Evolutionary conservation across 2,329 filamentous ascomycete genomes (phyloP).

Genomic region (Apiospora rasikravindrae): DNA sequence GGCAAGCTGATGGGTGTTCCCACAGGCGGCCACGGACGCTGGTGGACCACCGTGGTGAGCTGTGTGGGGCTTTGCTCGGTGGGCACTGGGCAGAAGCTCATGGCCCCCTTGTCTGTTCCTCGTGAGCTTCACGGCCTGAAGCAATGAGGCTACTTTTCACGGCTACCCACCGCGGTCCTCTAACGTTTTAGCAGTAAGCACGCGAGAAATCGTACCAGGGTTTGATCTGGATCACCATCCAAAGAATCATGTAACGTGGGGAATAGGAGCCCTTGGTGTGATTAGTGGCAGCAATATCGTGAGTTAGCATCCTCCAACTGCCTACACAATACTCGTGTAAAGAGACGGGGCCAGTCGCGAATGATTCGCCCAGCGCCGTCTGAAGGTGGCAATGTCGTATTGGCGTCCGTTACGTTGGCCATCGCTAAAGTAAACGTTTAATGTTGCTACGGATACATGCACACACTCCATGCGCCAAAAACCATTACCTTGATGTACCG

Average conservation of each 20-base stretch:
- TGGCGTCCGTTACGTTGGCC: not conserved
- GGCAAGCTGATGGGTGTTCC: not conserved
- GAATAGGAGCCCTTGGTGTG: not conserved
- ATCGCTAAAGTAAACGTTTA: not conserved
- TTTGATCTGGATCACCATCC: not conserved
- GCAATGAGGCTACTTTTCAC: not conserved
- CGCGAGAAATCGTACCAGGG: conserved; percentile 5
- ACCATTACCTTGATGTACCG: not conserved
- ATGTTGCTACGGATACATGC: conserved; percentile 8
- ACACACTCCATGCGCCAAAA: not conserved
- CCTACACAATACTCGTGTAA: not conserved
- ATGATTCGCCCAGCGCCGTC: not conserved
- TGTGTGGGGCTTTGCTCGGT: not conserved
- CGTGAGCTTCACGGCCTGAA: not conserved
- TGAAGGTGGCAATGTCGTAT: not conserved
- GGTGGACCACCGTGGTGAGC: not conserved
- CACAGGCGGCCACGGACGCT: not conserved
- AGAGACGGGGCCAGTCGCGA: not conserved
- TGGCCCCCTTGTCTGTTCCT: not conserved
- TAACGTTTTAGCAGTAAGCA: not conserved
- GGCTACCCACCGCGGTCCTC: not conserved
- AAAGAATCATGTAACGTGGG: conserved; percentile 3
- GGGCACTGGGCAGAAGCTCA: not conserved
- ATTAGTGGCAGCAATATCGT: not conserved
- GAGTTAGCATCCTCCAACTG: not conserved